Evolutionary conservation across 345 rosid genomes (phyloP).

Genomic region (Turnera subulata): DNA sequence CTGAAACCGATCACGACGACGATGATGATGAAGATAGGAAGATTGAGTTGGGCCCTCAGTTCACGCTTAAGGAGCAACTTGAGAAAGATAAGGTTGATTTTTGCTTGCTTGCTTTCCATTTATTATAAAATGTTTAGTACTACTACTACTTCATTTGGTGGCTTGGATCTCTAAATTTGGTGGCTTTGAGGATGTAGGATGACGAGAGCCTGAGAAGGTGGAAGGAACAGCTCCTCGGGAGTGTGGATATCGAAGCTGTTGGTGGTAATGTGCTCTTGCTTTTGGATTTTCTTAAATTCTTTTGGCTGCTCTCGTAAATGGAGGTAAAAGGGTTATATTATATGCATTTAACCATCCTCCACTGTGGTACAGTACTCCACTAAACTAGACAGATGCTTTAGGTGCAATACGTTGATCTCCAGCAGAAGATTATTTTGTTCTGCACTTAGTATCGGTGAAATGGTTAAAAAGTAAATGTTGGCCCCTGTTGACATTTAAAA

Average conservation of each 20-base stretch:
- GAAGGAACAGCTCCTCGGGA: constrained; percentile 88
- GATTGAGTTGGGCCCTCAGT: constrained; percentile 63
- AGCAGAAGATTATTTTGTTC: no score
- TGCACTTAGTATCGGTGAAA: no score
- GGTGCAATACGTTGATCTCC: no score
- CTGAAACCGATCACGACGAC: constrained; percentile 38
- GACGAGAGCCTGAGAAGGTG: constrained; percentile 95
- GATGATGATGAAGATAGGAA: constrained; percentile 48
- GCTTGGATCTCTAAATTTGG: neutral
- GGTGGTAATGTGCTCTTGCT: constrained; percentile 52
- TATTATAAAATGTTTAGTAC: neutral
- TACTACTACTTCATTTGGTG: neutral
- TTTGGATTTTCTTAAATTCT: neutral
- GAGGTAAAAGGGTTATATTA: no score
- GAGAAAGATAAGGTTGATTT: constrained; percentile 61
- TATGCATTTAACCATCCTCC: no score
- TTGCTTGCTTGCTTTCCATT: neutral
- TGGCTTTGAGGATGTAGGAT: constrained; percentile 38
- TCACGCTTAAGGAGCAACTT: constrained; percentile 55
- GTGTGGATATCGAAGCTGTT: constrained; percentile 60
- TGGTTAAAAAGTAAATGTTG: no score
- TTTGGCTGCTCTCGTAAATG: neutral
- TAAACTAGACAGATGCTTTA: no score
- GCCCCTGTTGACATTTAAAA: no score
- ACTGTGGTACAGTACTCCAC: no score